Base-by-base conservation (phyloP, 2,329 filamentous ascomycete species). In the Cryoendolithus antarcticus region DNA sequence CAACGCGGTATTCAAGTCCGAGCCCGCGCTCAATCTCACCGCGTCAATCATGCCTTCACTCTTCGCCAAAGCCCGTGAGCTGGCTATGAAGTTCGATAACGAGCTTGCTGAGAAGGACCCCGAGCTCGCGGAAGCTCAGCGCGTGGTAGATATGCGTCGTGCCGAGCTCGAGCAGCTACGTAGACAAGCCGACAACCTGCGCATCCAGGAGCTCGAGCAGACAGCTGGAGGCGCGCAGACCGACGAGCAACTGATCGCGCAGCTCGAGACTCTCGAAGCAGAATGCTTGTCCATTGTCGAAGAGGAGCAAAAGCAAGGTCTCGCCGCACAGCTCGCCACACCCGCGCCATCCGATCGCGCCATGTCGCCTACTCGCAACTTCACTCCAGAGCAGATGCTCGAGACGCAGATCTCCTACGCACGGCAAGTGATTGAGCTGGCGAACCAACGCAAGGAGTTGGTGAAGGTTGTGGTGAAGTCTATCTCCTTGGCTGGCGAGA, bases 61-160 rank as follows among this genome's bases (percentile, higher is more conserved):
- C 2, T 73, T 62, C 11, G 59, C 60, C 41, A 67, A 67, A 37
- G 60, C 60, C 37, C 57, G 62, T 41, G 53, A 60, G 37, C 52
- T 70, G 13, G 65, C 67, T 4, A 46, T 52, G 12, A 61, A 62
- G 40, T 86, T 85, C 53, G 84, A 91, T 42, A 74, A 79, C 21
- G 82, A 89, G 55, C 74, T 84, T 51, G 71, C 73, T 38, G 81
- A 86, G 47, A 86, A 84, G 54, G 76, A 85, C 38, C 58, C 58
- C 3, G 67, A 71, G 43, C 53, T 61, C 0, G 52, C 57, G 7
- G 67, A 71, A 44, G 64, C 65, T 2, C 62, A 67, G 39, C 61
- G 65, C 3, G 63, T 70, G 1, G 60, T 65, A 13, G 59, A 60
- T 44, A 80, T 79, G 48, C 78, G 81, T 0, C 74, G 82, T 45